Base-by-base conservation (phyloP, 495 filamentous ascomycete species). In the Tuber umbilicatum region DNA sequence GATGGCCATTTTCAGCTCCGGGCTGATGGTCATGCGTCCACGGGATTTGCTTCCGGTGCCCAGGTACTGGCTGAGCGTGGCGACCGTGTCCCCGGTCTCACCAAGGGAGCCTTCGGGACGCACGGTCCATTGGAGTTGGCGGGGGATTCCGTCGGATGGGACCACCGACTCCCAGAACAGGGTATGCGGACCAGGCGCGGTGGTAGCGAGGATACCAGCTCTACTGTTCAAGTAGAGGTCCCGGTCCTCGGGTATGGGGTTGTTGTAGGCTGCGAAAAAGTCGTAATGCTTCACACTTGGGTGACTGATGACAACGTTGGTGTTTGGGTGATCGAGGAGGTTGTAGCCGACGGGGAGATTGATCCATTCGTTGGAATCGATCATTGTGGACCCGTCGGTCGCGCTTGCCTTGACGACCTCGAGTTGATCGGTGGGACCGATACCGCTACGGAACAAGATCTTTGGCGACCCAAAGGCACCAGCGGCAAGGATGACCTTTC, bases 391-490 rank as follows among this genome's bases (percentile, higher is more conserved):
- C 31, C 89, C 87, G 71, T 88, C 86, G 1, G 84, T 80, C 38
- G 84, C 83, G 4, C 86, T 87, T 71, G 82, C 81, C 75, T 87
- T 85, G 45, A 90, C 88, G 14, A 88, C 78, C 68, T 85, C 83
- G 27, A 91, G 87, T 84, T 89, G 87, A 75, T 89, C 88, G n/a
- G 83, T 76, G 38, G 88, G 89, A 12, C 90, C 90, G 80, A 92
- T 92, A 40, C 89, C 89, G 78, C 85, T 88, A 79, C 86, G 87
- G 82, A 89, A 87, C 47, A 94, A 87, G 72, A 94, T 86, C 84
- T 92, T 93, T 31, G 92, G 87, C 6, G 88, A 89, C n/a, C 88
- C 90, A 70, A 93, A 90, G 37, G 91, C 87, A 69, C 92, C 92
- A 50, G 90, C 88, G 27, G 90, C 86, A 41, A 93, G 85, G 72